Conservation (phyloP, 1,139 yeast genomes). For the Schwanniomyces etchellsii region DNA sequence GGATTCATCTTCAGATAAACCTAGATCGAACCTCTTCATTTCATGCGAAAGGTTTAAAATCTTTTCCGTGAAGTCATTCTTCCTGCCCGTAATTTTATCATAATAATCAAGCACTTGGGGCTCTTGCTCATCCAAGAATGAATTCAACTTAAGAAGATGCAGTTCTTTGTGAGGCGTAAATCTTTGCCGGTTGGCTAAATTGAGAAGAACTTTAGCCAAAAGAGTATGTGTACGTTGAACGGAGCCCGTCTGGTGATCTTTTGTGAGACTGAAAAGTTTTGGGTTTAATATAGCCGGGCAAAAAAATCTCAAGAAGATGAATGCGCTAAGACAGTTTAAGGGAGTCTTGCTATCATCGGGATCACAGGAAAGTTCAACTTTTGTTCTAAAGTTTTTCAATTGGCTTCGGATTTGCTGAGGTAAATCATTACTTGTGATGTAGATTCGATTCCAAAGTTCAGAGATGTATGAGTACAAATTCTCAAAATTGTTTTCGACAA, state of each 20-base stretch:
- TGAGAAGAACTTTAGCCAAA: conserved; percentile 75
- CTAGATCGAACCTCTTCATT: conserved; percentile 46
- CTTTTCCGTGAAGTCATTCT: conserved; percentile 60
- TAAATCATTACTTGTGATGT: conserved; percentile 64
- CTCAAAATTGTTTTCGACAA: conserved; percentile 46
- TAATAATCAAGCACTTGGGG: conserved; percentile 60
- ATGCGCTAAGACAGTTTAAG: conserved; percentile 73
- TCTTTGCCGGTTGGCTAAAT: conserved; percentile 68
- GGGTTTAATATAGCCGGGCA: conserved; percentile 93
- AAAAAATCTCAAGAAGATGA: conserved; percentile 76
- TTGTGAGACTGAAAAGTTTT: conserved; percentile 68
- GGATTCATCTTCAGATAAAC: conserved; percentile 38
- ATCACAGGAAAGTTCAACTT: conserved; percentile 57
- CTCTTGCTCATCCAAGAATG: conserved; percentile 54
- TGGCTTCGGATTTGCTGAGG: conserved; percentile 66
- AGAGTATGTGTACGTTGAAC: conserved; percentile 75
- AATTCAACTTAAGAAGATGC: conserved; percentile 66
- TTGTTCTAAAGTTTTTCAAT: conserved; percentile 51
- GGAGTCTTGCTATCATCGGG: conserved; percentile 52
- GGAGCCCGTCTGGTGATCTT: conserved; percentile 63
- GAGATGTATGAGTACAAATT: conserved; percentile 52
- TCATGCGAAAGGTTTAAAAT: conserved; percentile 52
- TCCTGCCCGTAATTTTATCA: conserved; percentile 66
- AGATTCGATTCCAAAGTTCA: conserved; percentile 69
- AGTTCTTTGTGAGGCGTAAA: conserved; percentile 81